phyloP scores from a whole-genome alignment of 2,329 filamentous ascomycete species.

The Hymenoscyphus salicellus region DNA sequence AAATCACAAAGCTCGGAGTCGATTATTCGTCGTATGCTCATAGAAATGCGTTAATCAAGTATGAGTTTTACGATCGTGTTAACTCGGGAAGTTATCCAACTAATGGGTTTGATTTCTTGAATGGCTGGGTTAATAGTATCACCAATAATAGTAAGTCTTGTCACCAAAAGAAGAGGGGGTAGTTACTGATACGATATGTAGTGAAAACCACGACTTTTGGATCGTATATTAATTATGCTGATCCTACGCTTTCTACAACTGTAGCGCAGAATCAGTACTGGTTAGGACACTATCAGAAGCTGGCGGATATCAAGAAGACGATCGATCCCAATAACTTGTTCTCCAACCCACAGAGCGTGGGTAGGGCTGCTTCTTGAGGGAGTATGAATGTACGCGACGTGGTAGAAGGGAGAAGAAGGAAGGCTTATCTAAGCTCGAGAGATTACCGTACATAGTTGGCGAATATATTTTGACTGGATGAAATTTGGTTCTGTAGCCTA shows the following conservation, averaged over 20 bases:
- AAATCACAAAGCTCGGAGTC: conserved; percentile 11
- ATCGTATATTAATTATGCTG: conserved; percentile 26
- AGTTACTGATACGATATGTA: background rate
- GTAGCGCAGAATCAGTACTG: conserved; percentile 20
- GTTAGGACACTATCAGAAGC: conserved; percentile 16
- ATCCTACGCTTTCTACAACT: conserved; percentile 16
- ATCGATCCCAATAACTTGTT: conserved; percentile 20
- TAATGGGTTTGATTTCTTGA: conserved; percentile 14
- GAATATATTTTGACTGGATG: no score
- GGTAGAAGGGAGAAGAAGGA: background rate
- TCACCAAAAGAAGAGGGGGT: background rate
- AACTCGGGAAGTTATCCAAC: conserved; percentile 15
- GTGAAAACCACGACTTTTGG: conserved; percentile 15
- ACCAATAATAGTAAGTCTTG: conserved; percentile 9
- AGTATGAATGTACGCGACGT: background rate
- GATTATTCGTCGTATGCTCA: conserved; percentile 21
- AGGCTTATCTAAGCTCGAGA: no score
- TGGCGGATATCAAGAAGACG: conserved; percentile 16
- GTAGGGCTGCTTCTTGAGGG: background rate
- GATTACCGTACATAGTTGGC: no score
- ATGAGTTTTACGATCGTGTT: conserved; percentile 19
- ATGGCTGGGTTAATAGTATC: conserved; percentile 14
- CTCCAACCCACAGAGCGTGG: conserved; percentile 20
- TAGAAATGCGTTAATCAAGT: conserved; percentile 21
- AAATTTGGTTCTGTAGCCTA: no score